phyloP scores from a whole-genome alignment of 495 filamentous ascomycete genomes.

The Pyronema domesticum region DNA sequence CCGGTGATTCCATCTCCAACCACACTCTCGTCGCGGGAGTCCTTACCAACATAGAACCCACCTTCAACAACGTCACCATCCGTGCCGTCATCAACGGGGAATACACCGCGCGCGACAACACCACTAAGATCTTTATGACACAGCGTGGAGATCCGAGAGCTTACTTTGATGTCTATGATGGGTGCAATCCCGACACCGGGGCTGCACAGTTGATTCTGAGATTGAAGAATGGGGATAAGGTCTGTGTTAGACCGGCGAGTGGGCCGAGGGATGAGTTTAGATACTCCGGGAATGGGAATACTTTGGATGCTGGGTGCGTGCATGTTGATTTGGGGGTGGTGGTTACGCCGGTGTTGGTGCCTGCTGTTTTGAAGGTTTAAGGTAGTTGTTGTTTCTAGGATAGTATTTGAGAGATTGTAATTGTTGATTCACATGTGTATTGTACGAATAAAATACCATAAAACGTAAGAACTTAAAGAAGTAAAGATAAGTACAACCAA shows the following conservation, averaged over 20 bases:
- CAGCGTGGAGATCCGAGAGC: conserved; percentile 32
- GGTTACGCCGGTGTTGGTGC: neutral
- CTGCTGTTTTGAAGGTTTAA: no score
- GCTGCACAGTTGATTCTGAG: conserved; percentile 26
- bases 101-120: conserved; percentile 35
- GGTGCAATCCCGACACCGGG: conserved; percentile 34
- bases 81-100: conserved; percentile 56
- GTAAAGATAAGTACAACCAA: no score
- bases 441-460: no score
- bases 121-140: conserved; percentile 40
- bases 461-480: no score
- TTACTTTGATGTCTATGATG: conserved; percentile 31
- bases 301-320: neutral
- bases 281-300: conserved; percentile 7
- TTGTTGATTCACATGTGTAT: no score
- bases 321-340: neutral
- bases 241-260: conserved; percentile 20
- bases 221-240: conserved; percentile 10
- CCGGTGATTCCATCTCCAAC: conserved; percentile 30
- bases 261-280: conserved; percentile 21
- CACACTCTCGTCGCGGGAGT: conserved; percentile 32
- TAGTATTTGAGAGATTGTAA: no score
- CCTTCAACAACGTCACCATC: conserved; percentile 28
- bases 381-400: no score
- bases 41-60: conserved; percentile 20